Base-by-base conservation (phyloP, 192 early-diverging fungal species). In the Piromyces finnis region DNA sequence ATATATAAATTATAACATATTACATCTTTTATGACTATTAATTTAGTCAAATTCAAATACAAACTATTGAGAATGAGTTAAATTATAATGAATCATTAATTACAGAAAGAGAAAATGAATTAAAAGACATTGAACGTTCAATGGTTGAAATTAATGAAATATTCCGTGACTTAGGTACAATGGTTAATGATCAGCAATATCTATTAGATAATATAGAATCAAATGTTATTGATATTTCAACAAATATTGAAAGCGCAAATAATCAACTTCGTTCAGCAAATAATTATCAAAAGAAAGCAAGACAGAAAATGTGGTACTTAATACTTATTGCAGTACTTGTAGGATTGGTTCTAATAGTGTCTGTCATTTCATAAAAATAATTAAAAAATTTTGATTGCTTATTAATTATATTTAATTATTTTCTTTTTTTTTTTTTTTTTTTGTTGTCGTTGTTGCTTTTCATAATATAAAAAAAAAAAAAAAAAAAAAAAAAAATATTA, bases 171-270 rank as follows among this genome's bases (percentile, higher is more conserved):
- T 83, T 99, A 77, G 95, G 95, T 0, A 96, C 95, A 7, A 89
- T 99, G 81, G 97, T 99, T n/a, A 94, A 95, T 29, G 97, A 99
- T 84, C 97, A 99, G 89, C 94, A 95, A 82, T 92, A 92, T 80
- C 89, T 95, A 82, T 86, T 99, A 94, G 97, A 97, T 80, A 97
- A 94, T 79, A 99, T 99, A 80, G 95, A 98, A 84, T 89, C 91
- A 28, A 99, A 98, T 84, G 94, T 99, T n/a, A 88, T 92, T 41
- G 89, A 87, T 77, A 94, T 96, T 68, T 87, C 90, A 12, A 86
- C 90, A 80, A 93, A 96, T 79, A 90, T 95, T 29, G 89, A 92
- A 35, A 85, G 88, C n/a, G 96, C 96, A 6, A 87, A 93, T 0
- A 90, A 90, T 29, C 93, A 99, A 82, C 86, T 99, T 79, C 86